Evolutionary conservation across 257 asterid species (phyloP), one percentile per base, ranked within the genome.

Genomic region (Nicotiana noctiflora): DNA sequence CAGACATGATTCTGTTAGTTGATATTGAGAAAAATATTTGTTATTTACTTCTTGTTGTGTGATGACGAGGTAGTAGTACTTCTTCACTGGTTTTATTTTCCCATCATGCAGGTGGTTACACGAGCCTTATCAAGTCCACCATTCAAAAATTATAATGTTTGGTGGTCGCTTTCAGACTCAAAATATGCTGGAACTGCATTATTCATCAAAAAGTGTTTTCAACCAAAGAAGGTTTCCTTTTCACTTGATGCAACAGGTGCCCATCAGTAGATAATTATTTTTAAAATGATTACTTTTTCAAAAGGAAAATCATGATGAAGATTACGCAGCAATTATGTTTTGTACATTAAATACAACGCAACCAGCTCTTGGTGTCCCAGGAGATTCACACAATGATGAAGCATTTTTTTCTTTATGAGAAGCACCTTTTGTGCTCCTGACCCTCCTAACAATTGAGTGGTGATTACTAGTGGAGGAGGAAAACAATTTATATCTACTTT

Each of bases 161-260:
- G 98, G 99, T 95, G 98, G 99, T 95, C 99, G 85, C 96, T 95
- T 81, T 91, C 99, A 2, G 98, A 95, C 87, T 81, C 94, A 76
- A 95, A 95, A 81, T 95, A 95, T 88, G 98, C 99, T 83, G 99
- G 99, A 81, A 95, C 99, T 85, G 97, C 93, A 55, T 81, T 95
- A 82, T 82, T 95, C 75, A 84, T 95, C 31, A 95, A 91, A 80
- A 91, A 89, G 85, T 92, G 97, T 77, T 93, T 92, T 86, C 87
- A 87, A 83, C 98, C 99, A 4, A 84, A 81, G 75, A 92, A 85
- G 83, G 97, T 95, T 68, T 91, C 87, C 25, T 95, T 93, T 89
- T 93, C 98, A 0, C 89, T 95, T 82, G 99, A 95, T 86, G 91
- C 83, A 84, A 78, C 90, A 89, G 97, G 98, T 94, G 84, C 52